A percentile compares a stretch with the other conserved stretches of the same genome.
phyloP scores from a whole-genome alignment of 345 rosid genomes.

The Crucihimalaya himalaica region DNA sequence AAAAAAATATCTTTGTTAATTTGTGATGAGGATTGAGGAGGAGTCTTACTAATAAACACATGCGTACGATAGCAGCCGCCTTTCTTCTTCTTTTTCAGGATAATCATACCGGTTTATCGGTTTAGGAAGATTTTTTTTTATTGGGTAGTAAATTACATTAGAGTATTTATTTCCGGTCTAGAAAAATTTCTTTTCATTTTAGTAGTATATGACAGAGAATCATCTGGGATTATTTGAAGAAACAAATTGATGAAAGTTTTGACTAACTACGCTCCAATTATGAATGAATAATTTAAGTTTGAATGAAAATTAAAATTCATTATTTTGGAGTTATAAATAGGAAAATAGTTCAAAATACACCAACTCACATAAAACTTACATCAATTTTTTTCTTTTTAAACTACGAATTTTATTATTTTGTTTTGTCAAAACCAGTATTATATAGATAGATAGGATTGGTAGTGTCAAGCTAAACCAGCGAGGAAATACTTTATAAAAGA shows the following conservation, averaged over 20 bases:
- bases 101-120: not conserved
- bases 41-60: too few relatives aligned
- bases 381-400: too few relatives aligned
- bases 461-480: too few relatives aligned
- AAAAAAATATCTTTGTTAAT: too few relatives aligned
- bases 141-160: not conserved
- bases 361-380: too few relatives aligned
- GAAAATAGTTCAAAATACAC: too few relatives aligned
- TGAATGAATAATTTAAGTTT: not conserved
- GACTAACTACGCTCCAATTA: not conserved
- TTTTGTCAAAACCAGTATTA: too few relatives aligned
- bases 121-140: not conserved
- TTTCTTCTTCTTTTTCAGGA: not conserved
- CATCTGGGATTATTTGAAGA: not conserved
- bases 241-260: not conserved
- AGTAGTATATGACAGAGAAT: not conserved
- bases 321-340: too few relatives aligned
- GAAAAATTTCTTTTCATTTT: too few relatives aligned
- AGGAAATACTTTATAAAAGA: too few relatives aligned
- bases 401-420: too few relatives aligned
- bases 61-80: conserved; percentile 38
- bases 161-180: not conserved
- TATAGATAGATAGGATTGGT: too few relatives aligned
- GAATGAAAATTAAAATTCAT: not conserved
- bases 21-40: conserved; percentile 15